These are phyloP conservation scores for Thermothelomyces thermophilus DNA, from an alignment of 2,329 filamentous ascomycete genomes.

Conservation along the genomic window DNA sequence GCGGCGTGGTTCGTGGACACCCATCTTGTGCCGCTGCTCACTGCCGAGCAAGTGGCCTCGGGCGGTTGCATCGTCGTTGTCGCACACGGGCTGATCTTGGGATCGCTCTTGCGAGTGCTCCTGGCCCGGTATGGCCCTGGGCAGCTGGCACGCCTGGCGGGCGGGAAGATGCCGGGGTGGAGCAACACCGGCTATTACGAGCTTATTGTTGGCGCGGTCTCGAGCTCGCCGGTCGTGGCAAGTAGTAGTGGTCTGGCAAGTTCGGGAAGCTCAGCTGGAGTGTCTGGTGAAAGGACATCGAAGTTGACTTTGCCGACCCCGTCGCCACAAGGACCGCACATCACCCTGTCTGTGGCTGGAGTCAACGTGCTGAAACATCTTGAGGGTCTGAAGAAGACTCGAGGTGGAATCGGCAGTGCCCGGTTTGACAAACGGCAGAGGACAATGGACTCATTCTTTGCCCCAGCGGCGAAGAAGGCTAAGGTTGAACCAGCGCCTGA, in stretches of 20 bases:
- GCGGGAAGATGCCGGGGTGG: conserved; percentile 34
- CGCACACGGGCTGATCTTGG: conserved; percentile 77
- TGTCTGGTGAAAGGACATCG: conserved; percentile 14
- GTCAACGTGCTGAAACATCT: conserved; percentile 71
- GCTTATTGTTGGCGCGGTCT: conserved; percentile 7
- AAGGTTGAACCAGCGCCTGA: conserved; percentile 30
- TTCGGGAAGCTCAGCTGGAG: not conserved
- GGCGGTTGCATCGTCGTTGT: conserved; percentile 55
- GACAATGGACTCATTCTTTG: conserved; percentile 71
- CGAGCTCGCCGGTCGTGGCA: not conserved
- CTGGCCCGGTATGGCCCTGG: conserved; percentile 43
- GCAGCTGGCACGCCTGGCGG: conserved; percentile 20
- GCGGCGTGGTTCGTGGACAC: conserved; percentile 59
- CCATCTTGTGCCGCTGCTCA: conserved; percentile 50
- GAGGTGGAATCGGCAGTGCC: conserved; percentile 75
- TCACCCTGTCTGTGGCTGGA: conserved; percentile 41
- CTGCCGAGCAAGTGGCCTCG: conserved; percentile 31
- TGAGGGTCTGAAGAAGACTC: conserved; percentile 65
- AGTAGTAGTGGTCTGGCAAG: not conserved
- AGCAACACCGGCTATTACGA: conserved; percentile 48
- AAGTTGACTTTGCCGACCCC: too few relatives aligned
- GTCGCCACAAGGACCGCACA: not conserved
- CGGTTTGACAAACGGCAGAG: conserved; percentile 69
- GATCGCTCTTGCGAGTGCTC: conserved; percentile 59
- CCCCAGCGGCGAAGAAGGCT: conserved; percentile 41